Conservation (phyloP, 2,329 filamentous ascomycete genomes). For the Apiospora koreana region DNA sequence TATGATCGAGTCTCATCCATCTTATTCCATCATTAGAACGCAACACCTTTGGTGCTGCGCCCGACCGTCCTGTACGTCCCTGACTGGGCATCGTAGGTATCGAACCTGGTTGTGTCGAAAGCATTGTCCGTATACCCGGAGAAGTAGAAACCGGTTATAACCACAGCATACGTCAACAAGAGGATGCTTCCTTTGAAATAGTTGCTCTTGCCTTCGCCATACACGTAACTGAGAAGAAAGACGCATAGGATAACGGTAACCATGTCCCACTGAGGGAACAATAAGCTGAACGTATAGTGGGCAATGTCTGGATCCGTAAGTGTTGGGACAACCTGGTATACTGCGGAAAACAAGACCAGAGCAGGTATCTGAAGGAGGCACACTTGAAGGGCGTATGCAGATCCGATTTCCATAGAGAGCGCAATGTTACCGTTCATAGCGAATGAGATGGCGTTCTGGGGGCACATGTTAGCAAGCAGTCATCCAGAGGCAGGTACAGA, state of each 20-base stretch:
- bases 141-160: conserved; percentile 89
- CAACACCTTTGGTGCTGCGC: conserved; percentile 40
- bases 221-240: conserved; percentile 95
- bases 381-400: conserved; percentile 93
- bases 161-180: conserved; percentile 88
- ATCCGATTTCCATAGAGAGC: conserved; percentile 97
- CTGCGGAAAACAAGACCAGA: conserved; percentile 85
- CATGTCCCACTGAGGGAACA: conserved; percentile 99
- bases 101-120: conserved; percentile 52
- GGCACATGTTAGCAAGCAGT: not conserved
- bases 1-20: not conserved
- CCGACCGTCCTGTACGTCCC: conserved; percentile 55
- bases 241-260: conserved; percentile 94
- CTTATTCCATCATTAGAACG: conserved; percentile 25
- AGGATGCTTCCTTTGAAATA: conserved; percentile 99
- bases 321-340: conserved; percentile 56
- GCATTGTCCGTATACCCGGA: conserved; percentile 55
- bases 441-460: conserved; percentile 93
- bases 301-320: conserved; percentile 42
- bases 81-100: conserved; percentile 52
- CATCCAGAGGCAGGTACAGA: not conserved
- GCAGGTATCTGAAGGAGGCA: conserved; percentile 93
- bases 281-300: conserved; percentile 75
- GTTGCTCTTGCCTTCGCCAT: conserved; percentile 98
- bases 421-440: conserved; percentile 99